phyloP scores from a whole-genome alignment of 2,329 filamentous ascomycete genomes.

The Neonectria hederae region DNA sequence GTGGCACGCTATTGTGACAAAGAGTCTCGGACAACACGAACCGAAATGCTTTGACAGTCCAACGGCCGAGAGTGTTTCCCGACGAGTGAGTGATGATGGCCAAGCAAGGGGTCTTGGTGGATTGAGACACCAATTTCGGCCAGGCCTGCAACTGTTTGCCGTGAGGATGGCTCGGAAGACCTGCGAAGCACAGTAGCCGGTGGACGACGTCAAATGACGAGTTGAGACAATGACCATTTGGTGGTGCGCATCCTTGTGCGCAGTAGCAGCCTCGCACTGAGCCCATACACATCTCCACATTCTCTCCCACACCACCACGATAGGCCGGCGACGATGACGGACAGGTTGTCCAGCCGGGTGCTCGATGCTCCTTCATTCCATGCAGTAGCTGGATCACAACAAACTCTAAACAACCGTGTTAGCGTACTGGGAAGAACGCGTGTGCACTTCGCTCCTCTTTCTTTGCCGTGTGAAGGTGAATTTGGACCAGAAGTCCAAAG shows the following conservation, averaged over 20 bases:
- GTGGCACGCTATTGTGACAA: slow-evolving; percentile 16
- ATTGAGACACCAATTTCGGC: slow-evolving; percentile 27
- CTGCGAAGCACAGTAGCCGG: not conserved
- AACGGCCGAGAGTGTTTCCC: slow-evolving; percentile 5
- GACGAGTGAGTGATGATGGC: slow-evolving; percentile 7
- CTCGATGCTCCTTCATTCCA: slow-evolving; percentile 18
- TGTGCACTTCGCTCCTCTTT: not conserved
- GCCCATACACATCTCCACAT: slow-evolving; percentile 1
- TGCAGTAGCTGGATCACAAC: slow-evolving; percentile 9
- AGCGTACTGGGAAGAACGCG: slow-evolving; percentile 23
- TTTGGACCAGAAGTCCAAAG: not conserved
- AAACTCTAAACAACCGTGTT: slow-evolving; percentile 16
- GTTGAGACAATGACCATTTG: slow-evolving; percentile 10
- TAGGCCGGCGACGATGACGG: not conserved
- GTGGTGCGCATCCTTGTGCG: slow-evolving; percentile 6
- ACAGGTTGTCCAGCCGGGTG: slow-evolving; percentile 6
- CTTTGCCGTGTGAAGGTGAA: not conserved
- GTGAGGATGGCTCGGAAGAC: slow-evolving; percentile 2
- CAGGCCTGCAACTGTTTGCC: slow-evolving; percentile 14
- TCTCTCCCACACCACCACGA: not conserved
- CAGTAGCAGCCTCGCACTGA: slow-evolving; percentile 1
- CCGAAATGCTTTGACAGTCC: slow-evolving; percentile 1
- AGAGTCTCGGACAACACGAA: slow-evolving; percentile 14
- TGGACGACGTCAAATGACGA: slow-evolving; percentile 12
- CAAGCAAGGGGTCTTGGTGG: slow-evolving; percentile 11